Percentiles rank a stretch among this genome's conserved stretches.
Evolutionary conservation across 2,329 filamentous ascomycete genomes (phyloP).

Genomic region (Akanthomyces lecanii): DNA sequence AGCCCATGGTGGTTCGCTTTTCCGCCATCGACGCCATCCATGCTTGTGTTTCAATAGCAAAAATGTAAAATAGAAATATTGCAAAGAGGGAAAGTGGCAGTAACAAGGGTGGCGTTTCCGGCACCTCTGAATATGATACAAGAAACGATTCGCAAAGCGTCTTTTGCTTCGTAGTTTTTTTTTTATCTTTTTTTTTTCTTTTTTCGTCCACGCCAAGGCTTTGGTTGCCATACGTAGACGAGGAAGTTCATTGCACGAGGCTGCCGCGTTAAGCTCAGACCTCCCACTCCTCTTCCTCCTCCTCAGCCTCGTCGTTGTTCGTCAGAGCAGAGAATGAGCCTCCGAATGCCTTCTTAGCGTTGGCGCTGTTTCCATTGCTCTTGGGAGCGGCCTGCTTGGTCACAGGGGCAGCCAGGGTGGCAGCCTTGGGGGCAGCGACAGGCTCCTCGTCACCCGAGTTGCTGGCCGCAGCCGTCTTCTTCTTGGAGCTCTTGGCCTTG

Average conservation of each 20-base stretch:
- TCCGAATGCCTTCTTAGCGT: constrained; percentile 32
- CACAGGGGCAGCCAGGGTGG: constrained; percentile 17
- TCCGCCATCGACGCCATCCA: constrained; percentile 12
- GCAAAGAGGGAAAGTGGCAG: constrained; percentile 3
- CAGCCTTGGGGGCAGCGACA: constrained; percentile 25
- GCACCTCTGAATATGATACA: constrained; percentile 14
- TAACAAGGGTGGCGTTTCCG: constrained; percentile 1
- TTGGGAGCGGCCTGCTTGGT: neutral
- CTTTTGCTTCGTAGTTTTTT: constrained; percentile 1
- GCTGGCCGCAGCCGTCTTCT: constrained; percentile 36
- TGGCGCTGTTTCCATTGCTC: constrained; percentile 2
- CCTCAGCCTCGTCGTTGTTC: constrained; percentile 39
- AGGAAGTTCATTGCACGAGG: neutral
- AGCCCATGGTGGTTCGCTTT: neutral
- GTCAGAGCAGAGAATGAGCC: constrained; percentile 47
- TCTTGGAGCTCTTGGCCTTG: constrained; percentile 43
- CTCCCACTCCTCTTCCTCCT: constrained; percentile 49
- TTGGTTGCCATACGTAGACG: neutral
- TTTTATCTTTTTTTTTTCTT: neutral
- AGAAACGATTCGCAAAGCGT: constrained; percentile 6
- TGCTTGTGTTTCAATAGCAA: constrained; percentile 9
- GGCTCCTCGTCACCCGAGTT: constrained; percentile 34
- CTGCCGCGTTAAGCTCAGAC: constrained; percentile 33
- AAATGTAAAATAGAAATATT: neutral
- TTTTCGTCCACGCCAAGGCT: neutral